Evolutionary conservation across 805 yeast genomes (phyloP).

Genomic region (Pichia eremophila): DNA sequence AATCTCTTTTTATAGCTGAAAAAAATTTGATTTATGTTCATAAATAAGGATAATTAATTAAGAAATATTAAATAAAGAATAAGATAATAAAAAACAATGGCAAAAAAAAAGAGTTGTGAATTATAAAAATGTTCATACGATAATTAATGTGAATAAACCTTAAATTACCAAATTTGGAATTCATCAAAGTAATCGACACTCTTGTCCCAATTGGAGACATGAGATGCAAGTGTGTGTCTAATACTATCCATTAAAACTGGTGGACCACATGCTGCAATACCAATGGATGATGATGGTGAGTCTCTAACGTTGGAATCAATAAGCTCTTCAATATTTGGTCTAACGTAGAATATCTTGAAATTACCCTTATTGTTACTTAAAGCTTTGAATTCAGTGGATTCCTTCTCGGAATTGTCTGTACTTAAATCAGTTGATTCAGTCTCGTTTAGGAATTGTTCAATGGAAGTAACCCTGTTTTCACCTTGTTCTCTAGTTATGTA

Average conservation of each 20-base stretch:
- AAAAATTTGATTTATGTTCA: neutral
- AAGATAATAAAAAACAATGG: too few species aligned
- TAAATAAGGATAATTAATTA: neutral
- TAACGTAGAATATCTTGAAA: conserved; percentile 17
- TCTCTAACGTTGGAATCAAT: conserved; percentile 25
- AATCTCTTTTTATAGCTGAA: too few species aligned
- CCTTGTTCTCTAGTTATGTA: conserved; percentile 29
- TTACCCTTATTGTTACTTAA: too few species aligned
- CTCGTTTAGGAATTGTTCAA: neutral
- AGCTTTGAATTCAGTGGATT: neutral
- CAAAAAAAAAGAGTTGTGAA: too few species aligned
- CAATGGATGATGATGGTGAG: conserved; percentile 28
- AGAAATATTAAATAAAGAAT: too few species aligned
- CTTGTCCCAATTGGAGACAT: conserved; percentile 1
- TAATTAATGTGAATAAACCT: neutral
- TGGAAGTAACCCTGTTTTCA: neutral
- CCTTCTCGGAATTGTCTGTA: conserved; percentile 3
- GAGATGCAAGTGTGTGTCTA: neutral
- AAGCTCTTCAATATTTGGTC: conserved; percentile 30
- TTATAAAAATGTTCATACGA: neutral
- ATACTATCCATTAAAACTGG: conserved; percentile 23
- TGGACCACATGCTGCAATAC: conserved; percentile 39
- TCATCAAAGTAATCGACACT: conserved; percentile 7
- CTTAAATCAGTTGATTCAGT: neutral
- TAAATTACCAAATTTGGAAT: conserved; percentile 3